These are phyloP conservation scores for Gossypium sturtianum DNA, from an alignment of 345 rosid genomes.

Conservation along the genomic window DNA sequence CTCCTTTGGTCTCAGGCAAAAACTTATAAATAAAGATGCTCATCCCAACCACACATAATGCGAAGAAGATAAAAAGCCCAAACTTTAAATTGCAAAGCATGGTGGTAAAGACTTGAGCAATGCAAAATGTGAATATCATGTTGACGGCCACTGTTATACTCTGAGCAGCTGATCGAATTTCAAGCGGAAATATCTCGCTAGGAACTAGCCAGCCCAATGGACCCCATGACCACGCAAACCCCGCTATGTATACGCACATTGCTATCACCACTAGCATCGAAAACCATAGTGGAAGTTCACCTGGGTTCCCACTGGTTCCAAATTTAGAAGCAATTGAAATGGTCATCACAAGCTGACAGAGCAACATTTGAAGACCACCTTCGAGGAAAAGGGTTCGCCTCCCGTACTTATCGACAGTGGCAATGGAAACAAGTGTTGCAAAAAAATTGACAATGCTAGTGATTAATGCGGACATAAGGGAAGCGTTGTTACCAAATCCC, in stretches of 20 bases:
- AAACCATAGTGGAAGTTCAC: conserved; percentile 65
- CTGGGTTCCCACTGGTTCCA: conserved; percentile 59
- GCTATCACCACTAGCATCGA: conserved; percentile 64
- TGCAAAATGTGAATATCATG: conserved; percentile 69
- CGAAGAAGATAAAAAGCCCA: conserved; percentile 23
- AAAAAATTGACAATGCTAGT: conserved; percentile 55
- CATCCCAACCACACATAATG: conserved; percentile 49
- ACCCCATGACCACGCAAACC: conserved; percentile 92
- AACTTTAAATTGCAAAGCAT: conserved; percentile 83
- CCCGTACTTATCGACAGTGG: conserved; percentile 71
- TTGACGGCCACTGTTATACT: conserved; percentile 70
- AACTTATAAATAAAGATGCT: conserved; percentile 36
- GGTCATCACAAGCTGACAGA: conserved; percentile 59
- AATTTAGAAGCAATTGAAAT: conserved; percentile 69
- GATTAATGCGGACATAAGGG: conserved; percentile 73
- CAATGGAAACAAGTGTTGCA: conserved; percentile 62
- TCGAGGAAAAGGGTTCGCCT: conserved; percentile 71
- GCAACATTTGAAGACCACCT: conserved; percentile 71
- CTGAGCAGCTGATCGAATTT: conserved; percentile 81
- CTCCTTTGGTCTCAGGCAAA: conserved; percentile 60
- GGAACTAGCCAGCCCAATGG: conserved; percentile 92
- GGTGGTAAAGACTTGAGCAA: conserved; percentile 62
- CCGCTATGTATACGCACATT: conserved; percentile 72
- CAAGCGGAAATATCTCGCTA: conserved; percentile 80
- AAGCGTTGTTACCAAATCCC: conserved; percentile 58